Evolutionary conservation across 352 stramenopile genomes (phyloP).

Genomic region (Globisporangium viniferum): DNA sequence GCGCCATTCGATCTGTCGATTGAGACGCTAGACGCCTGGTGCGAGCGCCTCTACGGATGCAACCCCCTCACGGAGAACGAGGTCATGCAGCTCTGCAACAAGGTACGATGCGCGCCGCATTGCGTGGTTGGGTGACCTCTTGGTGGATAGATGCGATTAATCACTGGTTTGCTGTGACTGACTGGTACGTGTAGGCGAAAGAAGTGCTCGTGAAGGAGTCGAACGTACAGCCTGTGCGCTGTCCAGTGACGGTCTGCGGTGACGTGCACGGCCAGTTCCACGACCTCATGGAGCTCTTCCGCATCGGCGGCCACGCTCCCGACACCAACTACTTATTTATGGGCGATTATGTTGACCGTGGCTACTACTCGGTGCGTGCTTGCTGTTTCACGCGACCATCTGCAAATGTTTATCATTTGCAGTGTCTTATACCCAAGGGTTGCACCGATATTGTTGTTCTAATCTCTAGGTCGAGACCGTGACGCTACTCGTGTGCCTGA

Average conservation of each 20-base stretch:
- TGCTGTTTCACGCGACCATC: not conserved
- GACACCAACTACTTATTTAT: conserved; percentile 99
- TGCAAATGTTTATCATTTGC: no score
- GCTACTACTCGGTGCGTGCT: conserved; percentile 91
- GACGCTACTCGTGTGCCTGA: conserved; percentile 91
- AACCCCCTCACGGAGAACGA: conserved; percentile 94
- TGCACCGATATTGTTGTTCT: not conserved
- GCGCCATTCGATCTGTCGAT: conserved; percentile 75
- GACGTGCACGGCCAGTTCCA: conserved; percentile 68
- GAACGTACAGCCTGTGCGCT: conserved; percentile 96
- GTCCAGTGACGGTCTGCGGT: conserved; percentile 96
- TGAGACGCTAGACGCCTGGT: conserved; percentile 92
- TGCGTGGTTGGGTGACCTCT: not conserved
- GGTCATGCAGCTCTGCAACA: conserved; percentile 94
- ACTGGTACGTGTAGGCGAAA: conserved; percentile 64
- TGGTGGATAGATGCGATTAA: not conserved
- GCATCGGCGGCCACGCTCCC: conserved; percentile 84
- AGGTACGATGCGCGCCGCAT: conserved; percentile 22
- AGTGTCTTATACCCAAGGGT: conserved; percentile 10
- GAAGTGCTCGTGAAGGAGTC: conserved; percentile 97
- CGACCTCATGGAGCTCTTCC: conserved; percentile 65
- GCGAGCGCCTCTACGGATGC: conserved; percentile 92
- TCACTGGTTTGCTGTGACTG: not conserved
- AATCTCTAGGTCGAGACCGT: conserved; percentile 78
- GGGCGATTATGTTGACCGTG: conserved; percentile 98